phyloP scores from a whole-genome alignment of 805 yeast genomes.

The Nakazawaea laoshanensis region DNA sequence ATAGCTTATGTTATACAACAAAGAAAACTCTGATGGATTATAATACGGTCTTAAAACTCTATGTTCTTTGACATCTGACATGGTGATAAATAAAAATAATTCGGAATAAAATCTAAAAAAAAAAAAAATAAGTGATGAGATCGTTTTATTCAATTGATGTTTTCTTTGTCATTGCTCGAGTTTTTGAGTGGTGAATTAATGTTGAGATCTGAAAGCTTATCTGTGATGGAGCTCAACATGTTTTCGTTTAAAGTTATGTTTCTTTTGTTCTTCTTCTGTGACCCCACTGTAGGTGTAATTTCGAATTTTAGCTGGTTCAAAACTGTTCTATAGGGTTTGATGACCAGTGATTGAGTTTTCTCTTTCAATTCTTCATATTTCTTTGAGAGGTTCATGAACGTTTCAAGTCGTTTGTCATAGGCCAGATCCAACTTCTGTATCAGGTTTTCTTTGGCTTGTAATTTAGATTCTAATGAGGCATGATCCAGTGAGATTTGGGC shows the following conservation, averaged over 20 bases:
- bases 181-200: neutral
- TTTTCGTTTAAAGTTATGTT: conserved; percentile 7
- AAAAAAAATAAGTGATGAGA: no score
- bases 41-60: conserved; percentile 25
- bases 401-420: neutral
- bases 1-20: conserved; percentile 24
- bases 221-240: conserved; percentile 2
- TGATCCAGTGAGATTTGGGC: neutral
- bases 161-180: no score
- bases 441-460: conserved; percentile 3
- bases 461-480: conserved; percentile 1
- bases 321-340: conserved; percentile 2
- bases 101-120: no score
- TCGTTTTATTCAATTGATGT: no score
- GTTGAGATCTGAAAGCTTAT: neutral
- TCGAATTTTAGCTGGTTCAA: conserved; percentile 8
- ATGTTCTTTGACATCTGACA: no score
- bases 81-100: no score
- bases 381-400: conserved; percentile 1
- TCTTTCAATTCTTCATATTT: conserved; percentile 6
- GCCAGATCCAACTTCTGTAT: neutral
- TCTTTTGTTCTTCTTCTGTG: conserved; percentile 1
- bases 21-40: conserved; percentile 21
- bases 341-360: conserved; percentile 2
- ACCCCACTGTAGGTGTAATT: neutral